Evolutionary conservation across 106 monocot species (phyloP), one percentile per base, ranked within the genome.

Genomic region (Dendrobium huoshanense): DNA sequence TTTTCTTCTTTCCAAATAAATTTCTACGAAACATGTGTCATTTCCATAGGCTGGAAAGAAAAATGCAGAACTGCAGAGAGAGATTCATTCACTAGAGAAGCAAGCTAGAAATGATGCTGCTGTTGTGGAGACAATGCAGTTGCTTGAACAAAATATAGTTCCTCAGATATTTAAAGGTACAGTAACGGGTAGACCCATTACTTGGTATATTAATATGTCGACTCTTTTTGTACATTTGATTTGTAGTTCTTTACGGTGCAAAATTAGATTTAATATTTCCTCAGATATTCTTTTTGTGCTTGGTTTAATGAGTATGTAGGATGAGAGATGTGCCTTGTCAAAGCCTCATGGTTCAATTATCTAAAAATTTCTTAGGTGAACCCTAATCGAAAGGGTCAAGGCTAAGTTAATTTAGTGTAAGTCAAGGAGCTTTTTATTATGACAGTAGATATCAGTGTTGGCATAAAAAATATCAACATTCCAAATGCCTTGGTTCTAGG

Each of bases 61-160:
- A 82, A 88, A 86, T 68, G 58, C 59, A 79, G 83, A 85, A 74
- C 86, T 91, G 42, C 85, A 84, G 2, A 87, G 78, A 56, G 80
- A 92, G 83, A 82, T 86, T 8, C 19, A 75, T 48, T 79, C 79
- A 55, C 81, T 95, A 80, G 92, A 89, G 83, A 90, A 85, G 77
- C 83, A 87, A 72, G 81, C 87, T 85, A 86, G 54, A 22, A 79
- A 78, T 83, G 79, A 89, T 59, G 13, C 83, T 25, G 83, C 82
- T 58, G 8, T 93, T 45, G 65, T 80, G 42, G 87, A 91, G 61
- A 54, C 82, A 64, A 51, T 81, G 11, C 80, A 86, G 41, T 22
- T 86, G 37, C 84, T 85, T 59, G 85, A 93, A 29, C 78, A 86
- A 18, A 84, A 84, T 45, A 78, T 87, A 18, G 65, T 65, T 40